These are phyloP conservation scores for Globisporangium irregulare DNA, from an alignment of 352 stramenopile species.

Conservation along the genomic window DNA sequence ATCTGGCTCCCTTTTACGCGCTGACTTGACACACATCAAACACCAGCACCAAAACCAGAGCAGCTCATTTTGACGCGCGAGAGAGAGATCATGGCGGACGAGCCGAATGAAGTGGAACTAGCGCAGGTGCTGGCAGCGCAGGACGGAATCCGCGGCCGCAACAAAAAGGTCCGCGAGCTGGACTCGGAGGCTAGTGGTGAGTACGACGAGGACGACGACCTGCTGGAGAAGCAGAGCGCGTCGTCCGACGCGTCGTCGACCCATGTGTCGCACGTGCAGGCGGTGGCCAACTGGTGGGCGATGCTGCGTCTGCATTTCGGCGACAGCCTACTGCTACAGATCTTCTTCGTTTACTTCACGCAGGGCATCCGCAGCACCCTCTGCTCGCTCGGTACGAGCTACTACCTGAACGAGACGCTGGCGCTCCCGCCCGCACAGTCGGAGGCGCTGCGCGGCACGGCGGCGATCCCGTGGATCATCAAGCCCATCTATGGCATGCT, in stretches of 20 bases:
- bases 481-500: slow-evolving; percentile 80
- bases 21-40: background rate
- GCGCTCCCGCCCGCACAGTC: slow-evolving; percentile 58
- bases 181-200: slow-evolving; percentile 22
- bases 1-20: background rate
- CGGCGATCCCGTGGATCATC: slow-evolving; percentile 78
- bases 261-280: slow-evolving; percentile 27
- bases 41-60: no score
- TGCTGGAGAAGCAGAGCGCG: slow-evolving; percentile 12
- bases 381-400: slow-evolving; percentile 73
- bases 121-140: slow-evolving; percentile 7
- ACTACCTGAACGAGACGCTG: slow-evolving; percentile 80
- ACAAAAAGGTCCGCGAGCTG: slow-evolving; percentile 34
- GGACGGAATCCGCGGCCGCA: slow-evolving; percentile 58
- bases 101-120: slow-evolving; percentile 29
- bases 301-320: slow-evolving; percentile 66
- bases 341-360: slow-evolving; percentile 86
- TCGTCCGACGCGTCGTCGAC: slow-evolving; percentile 1
- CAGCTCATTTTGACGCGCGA: background rate
- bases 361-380: slow-evolving; percentile 74
- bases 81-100: slow-evolving; percentile 25
- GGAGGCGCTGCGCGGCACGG: slow-evolving; percentile 59
- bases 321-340: slow-evolving; percentile 65
- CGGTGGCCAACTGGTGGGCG: slow-evolving; percentile 53
- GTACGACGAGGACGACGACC: slow-evolving; percentile 16